These are phyloP conservation scores for Suhomyces atakaporum DNA, from an alignment of 1,139 yeast species.

Conservation along the genomic window DNA sequence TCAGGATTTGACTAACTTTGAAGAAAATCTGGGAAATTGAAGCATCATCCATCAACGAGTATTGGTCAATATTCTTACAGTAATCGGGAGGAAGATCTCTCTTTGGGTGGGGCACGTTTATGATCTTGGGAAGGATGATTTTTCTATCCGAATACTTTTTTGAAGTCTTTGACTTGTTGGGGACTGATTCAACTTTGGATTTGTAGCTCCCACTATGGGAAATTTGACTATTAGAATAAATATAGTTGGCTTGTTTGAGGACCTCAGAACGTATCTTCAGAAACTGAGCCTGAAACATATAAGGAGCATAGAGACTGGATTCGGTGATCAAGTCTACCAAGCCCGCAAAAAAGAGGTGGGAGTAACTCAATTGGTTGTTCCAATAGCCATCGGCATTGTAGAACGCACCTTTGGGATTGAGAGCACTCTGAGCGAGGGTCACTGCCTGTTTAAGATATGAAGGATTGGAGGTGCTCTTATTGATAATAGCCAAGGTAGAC, in stretches of 20 bases:
- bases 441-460: constrained; percentile 14
- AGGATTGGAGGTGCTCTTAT: constrained; percentile 11
- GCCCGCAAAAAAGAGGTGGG: constrained; percentile 17
- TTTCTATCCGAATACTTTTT: neutral
- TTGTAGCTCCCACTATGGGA: constrained; percentile 9
- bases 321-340: constrained; percentile 14
- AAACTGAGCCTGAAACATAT: constrained; percentile 7
- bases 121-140: neutral
- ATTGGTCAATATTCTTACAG: neutral
- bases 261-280: constrained; percentile 20
- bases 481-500: constrained; percentile 14
- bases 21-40: constrained; percentile 20
- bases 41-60: constrained; percentile 19
- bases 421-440: constrained; percentile 14
- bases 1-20: constrained; percentile 11
- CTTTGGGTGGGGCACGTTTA: neutral
- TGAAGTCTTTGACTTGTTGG: constrained; percentile 1
- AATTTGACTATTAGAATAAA: constrained; percentile 23
- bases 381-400: constrained; percentile 16
- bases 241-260: constrained; percentile 23
- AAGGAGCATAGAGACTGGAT: constrained; percentile 7
- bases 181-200: neutral
- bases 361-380: constrained; percentile 17
- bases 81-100: constrained; percentile 1
- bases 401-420: constrained; percentile 15